Evolutionary conservation across 2,329 filamentous ascomycete genomes (phyloP).

Genomic region (Paraphaeosphaeria sporulosa): DNA sequence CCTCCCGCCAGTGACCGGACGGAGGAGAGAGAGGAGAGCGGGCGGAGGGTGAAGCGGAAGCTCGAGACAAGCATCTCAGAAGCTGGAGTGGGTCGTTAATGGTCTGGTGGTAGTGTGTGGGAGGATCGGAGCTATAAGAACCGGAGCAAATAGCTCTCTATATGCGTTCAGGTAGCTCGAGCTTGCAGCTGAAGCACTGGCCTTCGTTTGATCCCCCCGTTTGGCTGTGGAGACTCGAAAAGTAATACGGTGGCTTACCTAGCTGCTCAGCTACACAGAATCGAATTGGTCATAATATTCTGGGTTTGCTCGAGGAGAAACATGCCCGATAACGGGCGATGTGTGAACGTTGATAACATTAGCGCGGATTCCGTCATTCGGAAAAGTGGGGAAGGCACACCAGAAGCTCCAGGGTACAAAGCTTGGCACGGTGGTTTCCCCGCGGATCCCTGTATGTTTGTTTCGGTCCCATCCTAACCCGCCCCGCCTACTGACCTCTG

Average conservation of each 20-base stretch:
- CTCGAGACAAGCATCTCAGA: conserved; percentile 39
- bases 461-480: background rate
- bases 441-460: conserved; percentile 1
- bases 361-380: conserved; percentile 27
- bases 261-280: background rate
- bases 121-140: conserved; percentile 8
- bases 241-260: background rate
- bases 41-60: conserved; percentile 36
- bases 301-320: conserved; percentile 3
- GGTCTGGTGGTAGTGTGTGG: conserved; percentile 6
- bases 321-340: conserved; percentile 2
- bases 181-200: background rate
- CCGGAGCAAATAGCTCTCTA: conserved; percentile 2
- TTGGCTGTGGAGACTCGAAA: background rate
- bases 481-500: conserved; percentile 18
- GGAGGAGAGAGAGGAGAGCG: conserved; percentile 26
- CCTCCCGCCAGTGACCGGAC: conserved; percentile 20
- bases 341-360: conserved; percentile 16
- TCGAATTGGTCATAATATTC: background rate
- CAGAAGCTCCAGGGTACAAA: conserved; percentile 1
- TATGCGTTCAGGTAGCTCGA: background rate
- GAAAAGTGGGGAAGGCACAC: conserved; percentile 18
- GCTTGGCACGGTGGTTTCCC: conserved; percentile 18
- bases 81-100: conserved; percentile 25
- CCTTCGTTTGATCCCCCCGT: background rate